These are phyloP conservation scores for Micractinium sp. DNA, from an alignment of 139 green algal genomes.

Conservation along the genomic window DNA sequence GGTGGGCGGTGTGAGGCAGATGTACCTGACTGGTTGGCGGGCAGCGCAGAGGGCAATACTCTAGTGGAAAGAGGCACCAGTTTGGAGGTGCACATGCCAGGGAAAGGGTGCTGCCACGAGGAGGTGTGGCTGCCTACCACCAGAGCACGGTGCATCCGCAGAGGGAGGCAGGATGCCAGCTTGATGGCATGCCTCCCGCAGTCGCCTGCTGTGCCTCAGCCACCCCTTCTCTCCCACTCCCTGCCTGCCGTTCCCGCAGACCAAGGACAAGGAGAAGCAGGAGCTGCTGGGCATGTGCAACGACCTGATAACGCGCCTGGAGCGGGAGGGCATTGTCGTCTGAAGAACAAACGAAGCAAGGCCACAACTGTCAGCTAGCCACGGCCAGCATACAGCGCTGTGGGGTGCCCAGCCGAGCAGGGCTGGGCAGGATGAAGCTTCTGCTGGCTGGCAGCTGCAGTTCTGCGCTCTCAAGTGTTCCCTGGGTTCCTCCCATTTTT, in stretches of 20 bases:
- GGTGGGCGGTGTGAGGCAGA: neutral
- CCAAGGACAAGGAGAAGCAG: conserved; percentile 37
- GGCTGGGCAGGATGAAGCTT: neutral
- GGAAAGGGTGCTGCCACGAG: neutral
- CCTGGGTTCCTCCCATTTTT: no score
- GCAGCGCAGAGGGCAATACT: neutral
- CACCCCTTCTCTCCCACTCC: neutral
- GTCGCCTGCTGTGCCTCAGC: neutral
- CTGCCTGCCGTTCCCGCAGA: neutral
- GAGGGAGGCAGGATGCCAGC: neutral
- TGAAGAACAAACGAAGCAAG: neutral
- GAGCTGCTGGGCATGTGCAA: conserved; percentile 35
- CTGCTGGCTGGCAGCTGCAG: neutral
- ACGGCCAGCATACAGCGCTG: neutral
- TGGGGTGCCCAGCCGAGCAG: neutral
- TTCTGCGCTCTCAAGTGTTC: no score
- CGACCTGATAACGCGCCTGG: conserved; percentile 34
- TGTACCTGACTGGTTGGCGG: neutral
- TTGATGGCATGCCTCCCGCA: neutral
- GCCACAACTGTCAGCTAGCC: neutral
- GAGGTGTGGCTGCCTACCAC: neutral
- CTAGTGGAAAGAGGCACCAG: neutral
- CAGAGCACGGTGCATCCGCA: neutral
- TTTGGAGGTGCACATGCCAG: neutral
- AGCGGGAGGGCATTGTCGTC: conserved; percentile 17